Percentiles rank a stretch among this genome's conserved stretches.
Evolutionary conservation across 2,329 filamentous ascomycete genomes (phyloP).

Genomic region (Ophiostoma triangulosporum): DNA sequence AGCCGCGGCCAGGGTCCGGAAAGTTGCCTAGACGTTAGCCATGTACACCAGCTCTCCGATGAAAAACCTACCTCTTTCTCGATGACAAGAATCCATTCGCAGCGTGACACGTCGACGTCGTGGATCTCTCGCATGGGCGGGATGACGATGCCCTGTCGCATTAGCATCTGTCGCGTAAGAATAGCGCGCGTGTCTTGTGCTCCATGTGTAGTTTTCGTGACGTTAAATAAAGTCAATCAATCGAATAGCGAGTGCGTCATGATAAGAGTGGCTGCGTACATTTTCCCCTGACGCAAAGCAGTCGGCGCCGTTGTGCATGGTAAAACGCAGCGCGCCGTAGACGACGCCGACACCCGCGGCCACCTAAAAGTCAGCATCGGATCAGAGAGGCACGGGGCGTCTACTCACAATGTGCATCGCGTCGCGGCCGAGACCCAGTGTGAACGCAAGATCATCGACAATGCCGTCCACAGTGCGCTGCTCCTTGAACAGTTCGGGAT

Average conservation of each 20-base stretch:
- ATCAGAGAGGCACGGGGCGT: background rate
- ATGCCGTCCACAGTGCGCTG: slow-evolving; percentile 57
- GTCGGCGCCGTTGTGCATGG: slow-evolving; percentile 18
- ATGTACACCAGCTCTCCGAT: background rate
- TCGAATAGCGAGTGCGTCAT: too few species aligned
- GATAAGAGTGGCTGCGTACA: background rate
- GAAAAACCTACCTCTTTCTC: slow-evolving; percentile 50
- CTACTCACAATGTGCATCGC: slow-evolving; percentile 52
- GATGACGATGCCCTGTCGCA: slow-evolving; percentile 43
- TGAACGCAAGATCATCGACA: slow-evolving; percentile 61
- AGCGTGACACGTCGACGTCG: slow-evolving; percentile 31
- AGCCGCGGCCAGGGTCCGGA: slow-evolving; percentile 49
- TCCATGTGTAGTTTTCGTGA: too few species aligned
- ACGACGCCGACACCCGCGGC: slow-evolving; percentile 63
- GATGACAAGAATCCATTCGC: slow-evolving; percentile 56
- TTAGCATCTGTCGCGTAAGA: too few species aligned
- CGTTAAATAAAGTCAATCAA: too few species aligned
- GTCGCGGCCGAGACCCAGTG: slow-evolving; percentile 49
- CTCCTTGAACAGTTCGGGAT: slow-evolving; percentile 55
- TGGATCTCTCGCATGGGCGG: slow-evolving; percentile 38
- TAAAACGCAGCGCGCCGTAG: slow-evolving; percentile 40
- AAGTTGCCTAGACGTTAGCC: slow-evolving; percentile 44
- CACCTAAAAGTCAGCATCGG: slow-evolving; percentile 30
- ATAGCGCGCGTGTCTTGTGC: too few species aligned
- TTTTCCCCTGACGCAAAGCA: slow-evolving; percentile 6